A percentile compares a stretch with the other conserved stretches of the same genome.
Conservation (phyloP, 352 stramenopile species). For the Globisporangium apiculatum region DNA sequence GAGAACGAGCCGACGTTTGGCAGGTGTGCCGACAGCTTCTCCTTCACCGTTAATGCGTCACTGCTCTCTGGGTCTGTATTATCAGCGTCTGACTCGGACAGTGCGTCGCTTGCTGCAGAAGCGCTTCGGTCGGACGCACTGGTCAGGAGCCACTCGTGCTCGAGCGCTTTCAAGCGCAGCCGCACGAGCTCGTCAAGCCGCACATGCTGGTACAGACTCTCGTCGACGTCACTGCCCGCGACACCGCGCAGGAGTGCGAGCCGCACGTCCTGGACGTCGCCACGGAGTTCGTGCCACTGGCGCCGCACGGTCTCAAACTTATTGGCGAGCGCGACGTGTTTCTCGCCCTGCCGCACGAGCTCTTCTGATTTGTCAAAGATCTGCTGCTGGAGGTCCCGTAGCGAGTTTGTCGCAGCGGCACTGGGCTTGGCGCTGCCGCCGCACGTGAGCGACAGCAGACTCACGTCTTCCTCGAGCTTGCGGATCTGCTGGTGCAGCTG, state of each 20-base stretch:
- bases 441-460: constrained; percentile 27
- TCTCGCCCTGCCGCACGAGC: constrained; percentile 69
- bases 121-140: constrained; percentile 2
- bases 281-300: constrained; percentile 34
- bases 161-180: constrained; percentile 50
- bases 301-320: constrained; percentile 35
- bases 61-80: background rate
- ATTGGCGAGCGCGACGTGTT: constrained; percentile 40
- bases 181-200: constrained; percentile 64
- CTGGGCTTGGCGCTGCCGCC: constrained; percentile 11
- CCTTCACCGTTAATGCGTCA: background rate
- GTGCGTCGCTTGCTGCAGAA: background rate
- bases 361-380: constrained; percentile 68
- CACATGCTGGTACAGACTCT: constrained; percentile 61
- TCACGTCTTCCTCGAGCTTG: constrained; percentile 46
- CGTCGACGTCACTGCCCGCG: constrained; percentile 39
- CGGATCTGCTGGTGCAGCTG: constrained; percentile 29
- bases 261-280: constrained; percentile 47
- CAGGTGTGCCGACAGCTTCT: constrained; percentile 26
- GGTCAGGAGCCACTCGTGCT: constrained; percentile 53
- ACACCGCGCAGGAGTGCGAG: constrained; percentile 48
- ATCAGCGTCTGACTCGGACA: background rate
- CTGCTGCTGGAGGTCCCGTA: constrained; percentile 58
- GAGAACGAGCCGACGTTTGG: constrained; percentile 59
- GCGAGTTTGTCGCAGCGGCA: constrained; percentile 17